Conservation (phyloP, 2,329 filamentous ascomycete species). For the Fusarium sambucinum region DNA sequence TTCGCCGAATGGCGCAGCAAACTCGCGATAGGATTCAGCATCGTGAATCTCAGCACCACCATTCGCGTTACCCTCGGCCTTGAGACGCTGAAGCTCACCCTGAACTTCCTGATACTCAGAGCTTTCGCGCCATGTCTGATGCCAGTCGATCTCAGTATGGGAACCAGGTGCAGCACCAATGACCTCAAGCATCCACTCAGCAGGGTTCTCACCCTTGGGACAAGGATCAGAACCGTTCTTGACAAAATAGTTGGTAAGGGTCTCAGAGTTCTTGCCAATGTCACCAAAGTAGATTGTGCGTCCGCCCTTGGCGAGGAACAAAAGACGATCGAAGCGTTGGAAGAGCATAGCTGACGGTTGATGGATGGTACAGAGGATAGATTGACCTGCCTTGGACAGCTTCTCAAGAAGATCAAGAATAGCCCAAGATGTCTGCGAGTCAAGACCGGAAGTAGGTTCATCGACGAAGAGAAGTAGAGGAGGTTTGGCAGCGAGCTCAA, state of each 20-base stretch:
- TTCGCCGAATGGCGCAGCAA: slow-evolving; percentile 77
- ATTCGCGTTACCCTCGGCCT: slow-evolving; percentile 58
- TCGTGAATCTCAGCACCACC: slow-evolving; percentile 47
- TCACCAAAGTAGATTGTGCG: slow-evolving; percentile 47
- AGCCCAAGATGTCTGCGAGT: slow-evolving; percentile 74
- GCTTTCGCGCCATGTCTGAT: slow-evolving; percentile 54
- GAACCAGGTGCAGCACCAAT: slow-evolving; percentile 46
- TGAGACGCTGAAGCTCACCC: slow-evolving; percentile 67
- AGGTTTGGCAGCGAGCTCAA: slow-evolving; percentile 59
- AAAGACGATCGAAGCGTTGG: slow-evolving; percentile 67
- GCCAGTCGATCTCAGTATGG: slow-evolving; percentile 42
- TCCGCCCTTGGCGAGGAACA: slow-evolving; percentile 56
- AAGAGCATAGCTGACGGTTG: slow-evolving; percentile 58
- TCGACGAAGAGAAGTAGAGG: slow-evolving; percentile 65
- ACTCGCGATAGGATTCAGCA: slow-evolving; percentile 73
- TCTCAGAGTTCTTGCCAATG: slow-evolving; percentile 45
- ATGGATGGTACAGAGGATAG: slow-evolving; percentile 65
- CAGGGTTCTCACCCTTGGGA: slow-evolving; percentile 43
- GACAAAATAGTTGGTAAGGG: slow-evolving; percentile 39
- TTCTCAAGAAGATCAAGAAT: slow-evolving; percentile 79
- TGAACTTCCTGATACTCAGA: slow-evolving; percentile 63
- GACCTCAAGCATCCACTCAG: slow-evolving; percentile 48
- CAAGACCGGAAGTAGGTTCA: slow-evolving; percentile 67
- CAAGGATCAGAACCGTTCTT: slow-evolving; percentile 37
- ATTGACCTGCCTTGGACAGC: slow-evolving; percentile 64